Evolutionary conservation across 2,329 filamentous ascomycete genomes (phyloP), one percentile per base, ranked within the genome.

Genomic region (Pleoardoris graminearum): DNA sequence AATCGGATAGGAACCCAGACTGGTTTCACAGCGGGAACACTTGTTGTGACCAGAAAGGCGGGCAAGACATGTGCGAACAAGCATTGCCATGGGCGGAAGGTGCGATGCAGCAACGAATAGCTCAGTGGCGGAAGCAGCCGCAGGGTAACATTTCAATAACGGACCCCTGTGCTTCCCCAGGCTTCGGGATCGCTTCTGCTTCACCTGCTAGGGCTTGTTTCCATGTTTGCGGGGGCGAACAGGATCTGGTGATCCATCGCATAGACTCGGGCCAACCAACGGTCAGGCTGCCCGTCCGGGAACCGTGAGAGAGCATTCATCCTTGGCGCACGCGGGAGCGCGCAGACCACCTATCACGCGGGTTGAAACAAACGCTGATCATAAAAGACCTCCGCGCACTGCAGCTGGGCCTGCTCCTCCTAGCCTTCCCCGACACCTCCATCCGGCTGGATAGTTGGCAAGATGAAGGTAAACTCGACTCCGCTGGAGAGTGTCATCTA

Each of bases 401-500:
- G 14, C 27, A 19, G 25, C 32, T 47, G 38, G 3, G 21, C 3
- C 16, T 38, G 44, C 35, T 48, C 39, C 47, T 53, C 37, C 27
- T n/a, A 35, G 33, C 27, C 30, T 25, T 48, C 57, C 17, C 16
- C 12, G 16, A n/a, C 2, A 16, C 4, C 32, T 53, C 29, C 30
- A 19, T 52, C 53, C 37, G 54, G 44, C 19, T 45, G 50, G 43
- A 39, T 50, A 47, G 51, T 58, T 57, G 61, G 53, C 61, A 66
- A 62, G 53, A 72, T 72, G 69, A 70, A 68, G 61, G 65, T 62
- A 55, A 44, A 30, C 53, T 17, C 12, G n/a, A 43, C 19, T 19
- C 37, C 19, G 25, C 11, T 1, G 10, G 21, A 14, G 5, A 17
- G 8, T 10, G 8, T 36, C 25, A 19, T 33, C 39, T 48, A 17